Evolutionary conservation across 345 rosid genomes (phyloP).

Genomic region (Salix exigua): DNA sequence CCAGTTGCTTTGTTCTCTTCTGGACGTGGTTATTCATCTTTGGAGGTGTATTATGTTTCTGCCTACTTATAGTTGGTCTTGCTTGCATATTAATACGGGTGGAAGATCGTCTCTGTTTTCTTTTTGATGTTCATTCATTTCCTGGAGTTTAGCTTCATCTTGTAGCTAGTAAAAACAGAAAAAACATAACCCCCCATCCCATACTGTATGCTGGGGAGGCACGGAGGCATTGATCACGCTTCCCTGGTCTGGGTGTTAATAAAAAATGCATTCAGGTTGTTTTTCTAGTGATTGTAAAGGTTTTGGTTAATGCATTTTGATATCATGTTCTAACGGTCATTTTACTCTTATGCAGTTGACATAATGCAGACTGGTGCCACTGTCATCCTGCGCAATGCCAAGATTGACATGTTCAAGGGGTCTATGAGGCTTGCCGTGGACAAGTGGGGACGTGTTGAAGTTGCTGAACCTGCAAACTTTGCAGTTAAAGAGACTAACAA

Average conservation of each 20-base stretch:
- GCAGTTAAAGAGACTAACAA: constrained; percentile 66
- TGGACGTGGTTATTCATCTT: not conserved
- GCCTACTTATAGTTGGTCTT: not conserved
- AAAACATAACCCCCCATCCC: not conserved
- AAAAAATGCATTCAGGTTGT: not conserved
- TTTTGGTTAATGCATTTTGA: not conserved
- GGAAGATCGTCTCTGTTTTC: too few species aligned
- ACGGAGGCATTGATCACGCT: not conserved
- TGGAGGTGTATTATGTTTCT: not conserved
- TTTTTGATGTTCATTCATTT: not conserved
- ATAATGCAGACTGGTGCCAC: constrained; percentile 62
- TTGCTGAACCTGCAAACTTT: constrained; percentile 62
- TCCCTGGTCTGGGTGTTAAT: not conserved
- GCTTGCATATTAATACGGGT: too few species aligned
- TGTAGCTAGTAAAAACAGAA: not conserved
- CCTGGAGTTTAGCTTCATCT: not conserved
- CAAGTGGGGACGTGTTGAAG: constrained; percentile 93
- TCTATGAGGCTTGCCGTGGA: constrained; percentile 97
- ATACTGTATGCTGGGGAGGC: too few species aligned
- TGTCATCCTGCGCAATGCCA: constrained; percentile 76
- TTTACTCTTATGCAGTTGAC: constrained; percentile 49
- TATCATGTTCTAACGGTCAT: not conserved
- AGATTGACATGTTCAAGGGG: constrained; percentile 97
- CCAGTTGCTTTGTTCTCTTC: not conserved
- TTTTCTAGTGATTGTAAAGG: not conserved